phyloP scores from a whole-genome alignment of 345 rosid species.

The Pugionium cornutum region DNA sequence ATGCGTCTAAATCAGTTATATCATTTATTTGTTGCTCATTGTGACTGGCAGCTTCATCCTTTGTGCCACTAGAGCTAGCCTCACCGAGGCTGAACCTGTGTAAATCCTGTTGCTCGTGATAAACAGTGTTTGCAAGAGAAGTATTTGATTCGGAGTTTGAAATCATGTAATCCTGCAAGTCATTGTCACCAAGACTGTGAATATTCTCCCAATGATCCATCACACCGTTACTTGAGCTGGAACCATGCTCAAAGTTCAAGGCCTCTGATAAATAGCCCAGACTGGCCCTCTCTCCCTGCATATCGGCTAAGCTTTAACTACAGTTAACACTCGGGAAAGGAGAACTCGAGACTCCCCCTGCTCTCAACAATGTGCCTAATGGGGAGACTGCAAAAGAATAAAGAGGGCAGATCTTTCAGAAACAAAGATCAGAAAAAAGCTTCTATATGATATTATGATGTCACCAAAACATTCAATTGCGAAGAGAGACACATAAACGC shows the following conservation, averaged over 20 bases:
- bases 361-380: conserved; percentile 30
- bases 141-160: conserved; percentile 49
- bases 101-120: conserved; percentile 53
- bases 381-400: conserved; percentile 27
- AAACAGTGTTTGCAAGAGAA: conserved; percentile 48
- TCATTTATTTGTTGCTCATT: conserved; percentile 49
- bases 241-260: conserved; percentile 75
- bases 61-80: conserved; percentile 48
- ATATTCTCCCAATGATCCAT: conserved; percentile 74
- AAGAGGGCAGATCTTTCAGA: conserved; percentile 14
- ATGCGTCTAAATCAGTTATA: conserved; percentile 45
- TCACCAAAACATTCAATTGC: too few species aligned
- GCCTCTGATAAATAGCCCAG: conserved; percentile 74
- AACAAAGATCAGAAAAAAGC: conserved; percentile 5
- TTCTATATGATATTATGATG: background rate
- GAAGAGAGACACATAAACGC: background rate
- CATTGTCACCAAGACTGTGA: conserved; percentile 60
- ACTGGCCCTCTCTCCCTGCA: conserved; percentile 88
- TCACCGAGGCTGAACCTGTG: conserved; percentile 49
- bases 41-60: conserved; percentile 43
- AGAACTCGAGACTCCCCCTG: conserved; percentile 30
- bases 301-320: conserved; percentile 42
- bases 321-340: conserved; percentile 20
- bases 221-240: conserved; percentile 62
- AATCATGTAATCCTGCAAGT: conserved; percentile 55